These are phyloP conservation scores for Rhipidocladum racemiflorum DNA, from an alignment of 176 grass and related monocot genomes.

Conservation along the genomic window DNA sequence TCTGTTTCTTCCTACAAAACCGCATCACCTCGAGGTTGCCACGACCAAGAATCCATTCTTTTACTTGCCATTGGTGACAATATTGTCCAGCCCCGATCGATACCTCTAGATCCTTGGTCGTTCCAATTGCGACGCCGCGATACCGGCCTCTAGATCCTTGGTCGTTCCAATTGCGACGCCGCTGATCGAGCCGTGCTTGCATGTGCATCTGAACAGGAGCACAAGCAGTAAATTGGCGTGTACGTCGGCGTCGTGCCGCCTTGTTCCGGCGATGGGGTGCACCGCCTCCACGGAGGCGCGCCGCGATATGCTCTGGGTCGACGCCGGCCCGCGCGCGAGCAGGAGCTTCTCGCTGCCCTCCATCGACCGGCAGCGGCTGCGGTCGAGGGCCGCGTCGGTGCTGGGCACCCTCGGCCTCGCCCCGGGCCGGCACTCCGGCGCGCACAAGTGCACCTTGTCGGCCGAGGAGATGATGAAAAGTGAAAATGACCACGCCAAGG, in stretches of 20 bases:
- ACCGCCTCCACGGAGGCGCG: constrained; percentile 40
- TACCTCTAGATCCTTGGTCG: constrained; percentile 3
- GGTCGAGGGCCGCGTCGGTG: constrained; percentile 28
- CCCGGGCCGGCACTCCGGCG: background rate
- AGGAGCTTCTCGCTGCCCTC: constrained; percentile 48
- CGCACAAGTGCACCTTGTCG: constrained; percentile 19
- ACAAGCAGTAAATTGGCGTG: background rate
- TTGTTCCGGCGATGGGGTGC: constrained; percentile 49
- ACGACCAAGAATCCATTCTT: constrained; percentile 6
- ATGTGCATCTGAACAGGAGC: background rate
- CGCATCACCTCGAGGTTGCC: constrained; percentile 32
- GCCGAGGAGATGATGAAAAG: constrained; percentile 42
- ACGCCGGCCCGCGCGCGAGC: background rate
- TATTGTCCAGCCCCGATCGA: background rate
- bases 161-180: background rate
- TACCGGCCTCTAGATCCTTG: too few relatives aligned
- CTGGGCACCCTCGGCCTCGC: constrained; percentile 37
- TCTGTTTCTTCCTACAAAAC: constrained; percentile 34
- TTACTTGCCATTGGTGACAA: background rate
- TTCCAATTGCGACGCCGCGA: background rate
- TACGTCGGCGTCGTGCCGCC: background rate
- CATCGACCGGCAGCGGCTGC: constrained; percentile 38
- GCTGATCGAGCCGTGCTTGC: background rate
- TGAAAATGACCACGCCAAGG: background rate
- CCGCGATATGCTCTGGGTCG: constrained; percentile 26